These are phyloP conservation scores for Aphanomyces cochlioides DNA, from an alignment of 352 stramenopile genomes.

Conservation along the genomic window DNA sequence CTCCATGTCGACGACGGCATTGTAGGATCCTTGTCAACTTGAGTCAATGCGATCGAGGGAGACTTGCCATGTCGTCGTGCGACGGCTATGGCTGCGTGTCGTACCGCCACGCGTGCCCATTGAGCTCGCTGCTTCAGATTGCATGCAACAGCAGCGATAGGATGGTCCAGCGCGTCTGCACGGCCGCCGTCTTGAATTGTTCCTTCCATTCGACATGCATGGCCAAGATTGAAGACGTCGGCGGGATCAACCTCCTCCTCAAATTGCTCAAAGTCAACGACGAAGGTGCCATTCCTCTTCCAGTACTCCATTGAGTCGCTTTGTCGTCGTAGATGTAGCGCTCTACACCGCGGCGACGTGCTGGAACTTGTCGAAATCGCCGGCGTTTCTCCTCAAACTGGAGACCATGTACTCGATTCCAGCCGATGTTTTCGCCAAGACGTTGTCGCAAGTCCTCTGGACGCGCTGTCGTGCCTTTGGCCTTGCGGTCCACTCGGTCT, in stretches of 20 bases:
- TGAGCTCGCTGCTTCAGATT: constrained; percentile 50
- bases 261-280: constrained; percentile 45
- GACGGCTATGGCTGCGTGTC: constrained; percentile 68
- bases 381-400: constrained; percentile 57
- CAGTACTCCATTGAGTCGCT: neutral
- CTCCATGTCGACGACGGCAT: neutral
- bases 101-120: constrained; percentile 61
- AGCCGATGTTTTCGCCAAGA: constrained; percentile 48
- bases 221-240: constrained; percentile 55
- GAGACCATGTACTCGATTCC: constrained; percentile 70
- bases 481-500: constrained; percentile 44
- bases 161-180: constrained; percentile 43
- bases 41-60: constrained; percentile 46
- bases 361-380: constrained; percentile 71
- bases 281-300: constrained; percentile 25
- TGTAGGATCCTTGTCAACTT: constrained; percentile 63
- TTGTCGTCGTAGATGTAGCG: constrained; percentile 37
- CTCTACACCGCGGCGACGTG: constrained; percentile 50
- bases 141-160: constrained; percentile 35
- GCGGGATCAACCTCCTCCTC: constrained; percentile 45
- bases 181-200: constrained; percentile 55
- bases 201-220: constrained; percentile 70
- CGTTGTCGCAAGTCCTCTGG: constrained; percentile 51
- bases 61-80: constrained; percentile 61
- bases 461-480: constrained; percentile 51